Base-by-base conservation (phyloP, 345 rosid genomes). In the Linum usitatissimum region DNA sequence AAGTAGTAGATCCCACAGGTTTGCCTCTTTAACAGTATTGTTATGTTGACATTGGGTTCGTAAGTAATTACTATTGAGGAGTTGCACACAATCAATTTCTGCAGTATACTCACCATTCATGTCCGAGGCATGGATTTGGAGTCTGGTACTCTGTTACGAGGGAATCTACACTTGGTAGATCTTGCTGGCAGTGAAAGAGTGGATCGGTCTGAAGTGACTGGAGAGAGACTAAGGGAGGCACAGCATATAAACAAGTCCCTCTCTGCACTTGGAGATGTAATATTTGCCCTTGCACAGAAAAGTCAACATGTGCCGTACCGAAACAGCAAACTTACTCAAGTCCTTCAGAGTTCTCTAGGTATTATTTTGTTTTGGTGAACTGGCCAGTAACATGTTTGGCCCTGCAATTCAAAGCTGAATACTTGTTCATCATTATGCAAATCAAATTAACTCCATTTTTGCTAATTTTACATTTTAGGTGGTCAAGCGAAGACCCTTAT, bases 1-100 rank as follows among this genome's bases (percentile, higher is more conserved):
- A 77, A 93, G 99, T 65, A 93, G 99, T 69, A 82, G 99, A 90
- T 93, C 99, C 54, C 99, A 93, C 77, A 87, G 97, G 99, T 92
- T 63, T 6, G 38, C 70, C 49, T 36, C 75, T 66, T 40, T 53
- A 53, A 21, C 23, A 18, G 49, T 19, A 23, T 62, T 65, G 64
- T 40, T 62, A 54, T 45, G 17, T 7, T 45, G 55, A 61, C 30
- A 23, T 20, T 28, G 66, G 56, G 30, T 31, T 64, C 40, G 0
- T 5, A 15, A 49, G 51, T 55, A 6, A 23, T 64, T 45, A 34
- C 18, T 53, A 12, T 58, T 9, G 63, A 15, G 38, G 17, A 9
- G 55, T 39, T 60, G 18, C 51, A 18, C 55, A 57, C 4, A 10
- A 61, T 48, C 60, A 68, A 45, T 73, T 21, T 71, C 6, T 82